phyloP scores from a whole-genome alignment of 148 eudicot species.

The Amaranthus hypochondriacus region DNA sequence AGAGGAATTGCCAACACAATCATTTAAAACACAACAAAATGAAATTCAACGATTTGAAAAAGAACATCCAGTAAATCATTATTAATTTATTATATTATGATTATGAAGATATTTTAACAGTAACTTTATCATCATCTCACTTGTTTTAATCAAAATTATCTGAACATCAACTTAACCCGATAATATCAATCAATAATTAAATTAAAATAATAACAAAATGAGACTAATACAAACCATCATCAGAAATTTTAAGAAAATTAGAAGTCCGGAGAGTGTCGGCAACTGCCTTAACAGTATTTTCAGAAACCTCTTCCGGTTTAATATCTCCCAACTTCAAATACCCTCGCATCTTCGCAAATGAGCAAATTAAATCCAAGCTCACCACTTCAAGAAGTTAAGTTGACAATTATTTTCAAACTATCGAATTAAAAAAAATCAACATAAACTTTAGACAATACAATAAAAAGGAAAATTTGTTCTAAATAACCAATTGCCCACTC shows the following conservation, averaged over 20 bases:
- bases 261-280: constrained; percentile 69
- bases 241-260: constrained; percentile 65
- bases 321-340: constrained; percentile 65
- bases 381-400: constrained; percentile 79
- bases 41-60: not conserved
- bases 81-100: too few species aligned
- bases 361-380: constrained; percentile 80
- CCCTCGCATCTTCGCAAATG: constrained; percentile 74
- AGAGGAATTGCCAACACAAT: not conserved
- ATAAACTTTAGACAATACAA: too few species aligned
- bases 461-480: too few species aligned
- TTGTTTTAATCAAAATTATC: not conserved
- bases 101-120: too few species aligned
- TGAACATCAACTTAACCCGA: not conserved
- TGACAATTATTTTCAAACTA: constrained; percentile 11
- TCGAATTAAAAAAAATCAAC: not conserved
- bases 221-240: constrained; percentile 54
- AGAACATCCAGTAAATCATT: not conserved
- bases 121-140: too few species aligned
- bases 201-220: not conserved
- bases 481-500: too few species aligned
- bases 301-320: constrained; percentile 68
- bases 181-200: not conserved
- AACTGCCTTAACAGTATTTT: constrained; percentile 66
- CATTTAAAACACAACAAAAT: not conserved